A percentile compares a stretch with the other conserved stretches of the same genome.
phyloP scores from a whole-genome alignment of 371 early-diverging fungal genomes.

The Mucor piriformis region DNA sequence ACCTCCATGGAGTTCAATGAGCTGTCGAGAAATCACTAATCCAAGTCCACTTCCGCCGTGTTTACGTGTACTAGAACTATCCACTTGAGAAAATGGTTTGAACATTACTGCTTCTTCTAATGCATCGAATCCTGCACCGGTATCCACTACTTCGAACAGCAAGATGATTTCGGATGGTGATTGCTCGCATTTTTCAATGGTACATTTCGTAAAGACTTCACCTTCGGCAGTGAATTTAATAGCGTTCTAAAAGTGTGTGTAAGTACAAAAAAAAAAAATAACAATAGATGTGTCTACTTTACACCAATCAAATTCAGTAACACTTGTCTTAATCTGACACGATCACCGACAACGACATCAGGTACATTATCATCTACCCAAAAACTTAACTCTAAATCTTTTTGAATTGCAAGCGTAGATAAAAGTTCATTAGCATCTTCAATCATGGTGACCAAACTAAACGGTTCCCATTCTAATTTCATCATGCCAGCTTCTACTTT shows the following conservation, averaged over 20 bases:
- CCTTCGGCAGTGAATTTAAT: constrained; percentile 69
- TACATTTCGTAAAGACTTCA: constrained; percentile 65
- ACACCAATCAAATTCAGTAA: constrained; percentile 59
- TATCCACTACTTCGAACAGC: constrained; percentile 67
- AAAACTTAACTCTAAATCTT: constrained; percentile 61
- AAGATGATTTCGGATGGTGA: constrained; percentile 41
- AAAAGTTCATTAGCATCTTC: constrained; percentile 66
- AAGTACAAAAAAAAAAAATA: not conserved
- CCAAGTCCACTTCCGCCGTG: constrained; percentile 73
- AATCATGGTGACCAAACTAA: constrained; percentile 62
- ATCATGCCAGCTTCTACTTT: constrained; percentile 78
- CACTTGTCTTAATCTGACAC: constrained; percentile 61
- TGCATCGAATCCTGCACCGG: constrained; percentile 67
- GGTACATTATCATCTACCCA: constrained; percentile 65
- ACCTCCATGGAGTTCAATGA: constrained; percentile 69
- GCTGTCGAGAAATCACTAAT: constrained; percentile 60
- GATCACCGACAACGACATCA: constrained; percentile 61
- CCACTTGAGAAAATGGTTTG: constrained; percentile 71
- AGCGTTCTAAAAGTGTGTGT: constrained; percentile 52
- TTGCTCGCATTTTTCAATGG: constrained; percentile 34
- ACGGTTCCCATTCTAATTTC: constrained; percentile 68
- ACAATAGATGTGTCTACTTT: no score
- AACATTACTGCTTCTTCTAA: constrained; percentile 68
- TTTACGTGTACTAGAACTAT: constrained; percentile 68
- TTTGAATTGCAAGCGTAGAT: constrained; percentile 64